A percentile compares a stretch with the other conserved stretches of the same genome.
phyloP scores from a whole-genome alignment of 139 green algal genomes.

The Coelastrella sp. region DNA sequence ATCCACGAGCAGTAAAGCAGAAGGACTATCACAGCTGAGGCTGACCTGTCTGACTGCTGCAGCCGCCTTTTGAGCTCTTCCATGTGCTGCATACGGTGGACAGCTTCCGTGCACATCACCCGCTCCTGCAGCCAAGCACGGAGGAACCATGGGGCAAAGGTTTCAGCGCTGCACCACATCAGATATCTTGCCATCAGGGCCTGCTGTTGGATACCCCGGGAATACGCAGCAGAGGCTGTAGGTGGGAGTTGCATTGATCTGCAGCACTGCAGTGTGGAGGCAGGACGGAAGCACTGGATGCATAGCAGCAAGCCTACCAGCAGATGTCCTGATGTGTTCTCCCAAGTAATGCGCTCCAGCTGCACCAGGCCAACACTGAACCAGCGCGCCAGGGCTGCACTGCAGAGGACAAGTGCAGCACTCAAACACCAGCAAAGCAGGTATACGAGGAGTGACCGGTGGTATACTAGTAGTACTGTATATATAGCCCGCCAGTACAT shows the following conservation, averaged over 20 bases:
- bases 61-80: conserved; percentile 72
- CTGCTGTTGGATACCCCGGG: too few relatives aligned
- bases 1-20: too few relatives aligned
- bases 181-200: too few relatives aligned
- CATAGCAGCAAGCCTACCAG: too few relatives aligned
- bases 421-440: background rate
- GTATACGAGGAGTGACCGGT: background rate
- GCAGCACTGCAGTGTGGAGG: too few relatives aligned
- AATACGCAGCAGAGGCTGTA: too few relatives aligned
- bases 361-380: conserved; percentile 83
- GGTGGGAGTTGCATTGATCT: too few relatives aligned
- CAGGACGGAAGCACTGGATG: too few relatives aligned
- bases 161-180: too few relatives aligned
- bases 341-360: conserved; percentile 81
- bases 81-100: conserved; percentile 74
- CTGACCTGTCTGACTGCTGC: conserved; percentile 45
- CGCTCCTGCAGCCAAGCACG: conserved; percentile 45
- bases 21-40: background rate
- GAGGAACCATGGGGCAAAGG: background rate
- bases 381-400: conserved; percentile 72
- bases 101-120: conserved; percentile 72
- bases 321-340: conserved; percentile 63
- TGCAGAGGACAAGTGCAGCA: conserved; percentile 43
- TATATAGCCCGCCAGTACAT: background rate
- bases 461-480: background rate